Evolutionary conservation across 2,329 filamentous ascomycete species (phyloP).

Genomic region (Didymella exigua): DNA sequence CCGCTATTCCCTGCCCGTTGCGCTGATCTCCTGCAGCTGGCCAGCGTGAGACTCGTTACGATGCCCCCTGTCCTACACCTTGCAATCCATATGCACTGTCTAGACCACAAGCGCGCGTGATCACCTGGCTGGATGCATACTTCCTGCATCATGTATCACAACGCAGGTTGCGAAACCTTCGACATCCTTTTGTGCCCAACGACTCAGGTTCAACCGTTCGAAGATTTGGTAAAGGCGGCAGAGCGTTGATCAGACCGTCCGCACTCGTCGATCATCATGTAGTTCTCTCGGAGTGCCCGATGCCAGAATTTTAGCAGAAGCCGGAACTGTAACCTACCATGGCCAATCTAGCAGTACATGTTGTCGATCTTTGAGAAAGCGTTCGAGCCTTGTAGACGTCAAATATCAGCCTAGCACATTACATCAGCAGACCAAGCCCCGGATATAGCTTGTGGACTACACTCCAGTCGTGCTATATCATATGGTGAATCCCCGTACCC

Average conservation of each 20-base stretch:
- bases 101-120: background rate
- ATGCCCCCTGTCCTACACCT: background rate
- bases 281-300: slow-evolving; percentile 11
- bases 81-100: slow-evolving; percentile 4
- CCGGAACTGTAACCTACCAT: background rate
- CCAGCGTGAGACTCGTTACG: slow-evolving; percentile 4
- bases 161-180: slow-evolving; percentile 1
- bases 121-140: slow-evolving; percentile 7
- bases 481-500: background rate
- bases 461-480: background rate
- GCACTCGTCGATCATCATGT: background rate
- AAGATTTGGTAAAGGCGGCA: background rate
- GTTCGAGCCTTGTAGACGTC: background rate
- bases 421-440: too few relatives aligned
- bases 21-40: slow-evolving; percentile 1
- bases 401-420: slow-evolving; percentile 2
- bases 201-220: background rate
- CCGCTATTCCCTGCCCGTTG: background rate
- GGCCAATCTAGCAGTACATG: background rate
- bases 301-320: background rate
- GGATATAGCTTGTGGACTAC: background rate
- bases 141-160: slow-evolving; percentile 10
- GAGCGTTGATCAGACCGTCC: background rate
- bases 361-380: slow-evolving; percentile 3
- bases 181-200: slow-evolving; percentile 8